Base-by-base conservation (phyloP, 2,329 filamentous ascomycete genomes). In the Sodiomyces alkalinus region DNA sequence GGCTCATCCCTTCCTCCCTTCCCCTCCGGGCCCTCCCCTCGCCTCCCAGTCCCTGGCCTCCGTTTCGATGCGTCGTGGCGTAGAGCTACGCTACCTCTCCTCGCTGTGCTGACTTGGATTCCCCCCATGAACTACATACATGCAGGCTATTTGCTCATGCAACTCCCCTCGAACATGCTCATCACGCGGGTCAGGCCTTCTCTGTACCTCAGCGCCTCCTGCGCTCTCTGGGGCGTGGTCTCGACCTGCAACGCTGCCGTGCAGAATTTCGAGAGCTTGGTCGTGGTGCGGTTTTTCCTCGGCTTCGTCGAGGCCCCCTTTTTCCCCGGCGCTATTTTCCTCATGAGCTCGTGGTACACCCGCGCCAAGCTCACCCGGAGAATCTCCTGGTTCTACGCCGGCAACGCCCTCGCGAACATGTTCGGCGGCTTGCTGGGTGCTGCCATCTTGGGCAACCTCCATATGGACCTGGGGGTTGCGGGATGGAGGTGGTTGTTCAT, bases 161-260 rank as follows among this genome's bases (percentile, higher is more conserved):
- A 75, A 41, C 47, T 75, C 0, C 71, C 70, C 0, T 72, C 67
- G 0, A 76, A 75, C 34, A 52, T 74, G 32, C 40, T 69, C 0
- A 48, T 74, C 3, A 71, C 67, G 0, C 51, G 61, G 3, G 48
- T 69, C 17, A 53, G 58, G 7, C 68, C 68, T 1, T 64, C 62
- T 2, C 31, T 64, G 1, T 74, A 70, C 34, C 53, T 74, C 2
- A 55, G 62, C 0, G 44, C 48, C 1, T 57, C 57, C 0, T 64
- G 65, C 42, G 49, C 55, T 39, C 43, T 50, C 8, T 62, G 42
- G 48, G 59, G 42, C 11, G 45, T 47, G 29, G 51, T 52, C 18
- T 58, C 42, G 23, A 56, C 53, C 0, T 53, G 60, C n/a, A 67
- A 65, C 16, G 58, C 62, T 0, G 58, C 57, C 2, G 49, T 52